phyloP scores from a whole-genome alignment of 257 asterid genomes.

The Przewalskia tangutica region DNA sequence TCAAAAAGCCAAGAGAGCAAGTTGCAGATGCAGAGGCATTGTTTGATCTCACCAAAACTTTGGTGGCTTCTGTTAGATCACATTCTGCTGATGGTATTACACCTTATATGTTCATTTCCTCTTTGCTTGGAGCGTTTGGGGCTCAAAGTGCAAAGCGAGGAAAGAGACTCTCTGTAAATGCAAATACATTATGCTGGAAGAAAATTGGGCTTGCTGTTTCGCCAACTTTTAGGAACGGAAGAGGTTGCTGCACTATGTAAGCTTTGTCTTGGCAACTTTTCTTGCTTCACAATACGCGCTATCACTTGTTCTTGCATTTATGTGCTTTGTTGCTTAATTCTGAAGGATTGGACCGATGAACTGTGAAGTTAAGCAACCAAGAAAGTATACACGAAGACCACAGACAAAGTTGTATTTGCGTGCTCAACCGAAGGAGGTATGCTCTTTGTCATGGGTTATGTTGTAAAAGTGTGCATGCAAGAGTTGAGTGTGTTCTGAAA shows the following conservation, averaged over 20 bases:
- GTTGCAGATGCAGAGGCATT: slow-evolving; percentile 58
- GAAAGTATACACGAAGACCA: slow-evolving; percentile 2
- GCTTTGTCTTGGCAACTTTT: slow-evolving; percentile 1
- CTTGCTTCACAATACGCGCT: background rate
- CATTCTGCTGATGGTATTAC: slow-evolving; percentile 20
- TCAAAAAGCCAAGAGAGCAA: slow-evolving; percentile 47
- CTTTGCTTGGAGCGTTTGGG: slow-evolving; percentile 25
- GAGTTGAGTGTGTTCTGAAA: background rate
- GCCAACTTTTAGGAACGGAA: slow-evolving; percentile 24
- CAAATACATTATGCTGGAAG: slow-evolving; percentile 19
- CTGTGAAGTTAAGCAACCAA: slow-evolving; percentile 13
- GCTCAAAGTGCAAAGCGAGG: background rate
- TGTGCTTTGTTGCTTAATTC: background rate
- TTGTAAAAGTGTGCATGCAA: background rate
- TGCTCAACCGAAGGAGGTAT: background rate
- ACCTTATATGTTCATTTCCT: slow-evolving; percentile 33
- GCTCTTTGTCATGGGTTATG: background rate
- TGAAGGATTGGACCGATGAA: slow-evolving; percentile 44
- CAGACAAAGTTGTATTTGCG: background rate
- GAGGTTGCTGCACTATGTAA: slow-evolving; percentile 35
- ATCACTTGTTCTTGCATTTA: background rate
- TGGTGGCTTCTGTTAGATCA: slow-evolving; percentile 29
- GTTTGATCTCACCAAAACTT: slow-evolving; percentile 27
- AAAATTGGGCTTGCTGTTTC: slow-evolving; percentile 20
- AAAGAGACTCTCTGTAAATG: background rate